A percentile compares a stretch with the other conserved stretches of the same genome.
These are phyloP conservation scores for Kwoniella dejecticola DNA, from an alignment of 768 basidiomycete genomes.

Conservation along the genomic window DNA sequence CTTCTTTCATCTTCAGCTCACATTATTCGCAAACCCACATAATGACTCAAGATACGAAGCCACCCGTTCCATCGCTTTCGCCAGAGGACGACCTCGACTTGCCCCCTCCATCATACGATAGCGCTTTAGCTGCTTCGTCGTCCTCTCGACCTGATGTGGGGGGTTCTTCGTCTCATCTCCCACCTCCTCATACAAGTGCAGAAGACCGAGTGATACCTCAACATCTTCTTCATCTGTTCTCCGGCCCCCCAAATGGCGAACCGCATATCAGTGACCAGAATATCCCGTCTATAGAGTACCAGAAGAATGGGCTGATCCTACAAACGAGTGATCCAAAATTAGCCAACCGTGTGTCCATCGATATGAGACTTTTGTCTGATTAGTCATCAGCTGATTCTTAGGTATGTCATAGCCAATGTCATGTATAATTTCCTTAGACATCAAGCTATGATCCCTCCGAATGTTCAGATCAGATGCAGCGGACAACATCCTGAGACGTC, in stretches of 20 bases:
- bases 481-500: slow-evolving; percentile 64
- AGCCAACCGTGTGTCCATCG: slow-evolving; percentile 31
- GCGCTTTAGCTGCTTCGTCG: slow-evolving; percentile 8
- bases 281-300: slow-evolving; percentile 10
- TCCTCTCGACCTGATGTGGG: neutral
- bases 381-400: neutral
- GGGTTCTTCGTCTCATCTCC: slow-evolving; percentile 10
- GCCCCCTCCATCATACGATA: slow-evolving; percentile 27
- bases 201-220: too few relatives aligned
- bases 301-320: slow-evolving; percentile 2
- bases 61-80: neutral
- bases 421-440: slow-evolving; percentile 73
- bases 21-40: neutral
- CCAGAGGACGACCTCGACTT: slow-evolving; percentile 9
- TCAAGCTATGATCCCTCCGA: slow-evolving; percentile 57
- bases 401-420: slow-evolving; percentile 62
- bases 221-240: too few relatives aligned
- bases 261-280: slow-evolving; percentile 13
- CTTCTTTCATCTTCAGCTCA: neutral
- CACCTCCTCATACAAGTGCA: slow-evolving; percentile 18
- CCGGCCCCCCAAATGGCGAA: slow-evolving; percentile 32
- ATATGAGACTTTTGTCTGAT: too few relatives aligned
- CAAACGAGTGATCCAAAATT: slow-evolving; percentile 26
- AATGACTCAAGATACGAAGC: slow-evolving; percentile 21
- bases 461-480: slow-evolving; percentile 25